These are phyloP conservation scores for Trichoderma polysporum DNA, from an alignment of 2,329 filamentous ascomycete species.

Conservation along the genomic window DNA sequence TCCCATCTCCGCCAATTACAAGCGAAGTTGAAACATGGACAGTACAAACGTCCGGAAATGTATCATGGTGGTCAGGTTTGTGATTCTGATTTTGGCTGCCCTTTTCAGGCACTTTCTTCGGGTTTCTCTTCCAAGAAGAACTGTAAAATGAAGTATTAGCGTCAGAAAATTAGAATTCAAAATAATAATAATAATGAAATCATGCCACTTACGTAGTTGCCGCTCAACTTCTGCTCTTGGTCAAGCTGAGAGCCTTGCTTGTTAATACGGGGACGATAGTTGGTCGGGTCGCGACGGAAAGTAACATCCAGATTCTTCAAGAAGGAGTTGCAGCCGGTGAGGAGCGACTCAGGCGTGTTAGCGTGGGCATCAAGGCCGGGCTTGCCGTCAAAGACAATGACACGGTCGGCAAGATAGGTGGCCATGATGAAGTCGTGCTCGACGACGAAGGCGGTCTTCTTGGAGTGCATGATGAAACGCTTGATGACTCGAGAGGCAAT, in stretches of 20 bases:
- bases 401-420: constrained; percentile 75
- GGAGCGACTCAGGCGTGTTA: constrained; percentile 84
- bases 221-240: constrained; percentile 90
- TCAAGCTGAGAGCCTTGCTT: constrained; percentile 94
- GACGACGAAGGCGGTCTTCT: constrained; percentile 98
- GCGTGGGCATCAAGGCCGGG: constrained; percentile 86
- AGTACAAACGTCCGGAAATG: constrained; percentile 50
- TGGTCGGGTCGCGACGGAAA: constrained; percentile 95
- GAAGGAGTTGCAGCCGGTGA: constrained; percentile 96
- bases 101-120: constrained; percentile 61
- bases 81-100: constrained; percentile 39
- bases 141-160: constrained; percentile 41
- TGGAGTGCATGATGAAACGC: constrained; percentile 99
- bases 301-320: constrained; percentile 96
- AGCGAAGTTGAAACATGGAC: constrained; percentile 46
- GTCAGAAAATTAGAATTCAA: background rate
- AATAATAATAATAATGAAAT: constrained; percentile 1
- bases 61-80: constrained; percentile 30
- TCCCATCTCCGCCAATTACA: constrained; percentile 32
- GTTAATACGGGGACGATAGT: constrained; percentile 97
- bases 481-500: constrained; percentile 97
- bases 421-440: constrained; percentile 99
- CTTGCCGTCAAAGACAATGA: constrained; percentile 97
- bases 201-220: constrained; percentile 75
- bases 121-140: constrained; percentile 89